Evolutionary conservation across 305 asterid species (phyloP), one percentile per base, ranked within the genome.

Genomic region (Petunia hybrid): DNA sequence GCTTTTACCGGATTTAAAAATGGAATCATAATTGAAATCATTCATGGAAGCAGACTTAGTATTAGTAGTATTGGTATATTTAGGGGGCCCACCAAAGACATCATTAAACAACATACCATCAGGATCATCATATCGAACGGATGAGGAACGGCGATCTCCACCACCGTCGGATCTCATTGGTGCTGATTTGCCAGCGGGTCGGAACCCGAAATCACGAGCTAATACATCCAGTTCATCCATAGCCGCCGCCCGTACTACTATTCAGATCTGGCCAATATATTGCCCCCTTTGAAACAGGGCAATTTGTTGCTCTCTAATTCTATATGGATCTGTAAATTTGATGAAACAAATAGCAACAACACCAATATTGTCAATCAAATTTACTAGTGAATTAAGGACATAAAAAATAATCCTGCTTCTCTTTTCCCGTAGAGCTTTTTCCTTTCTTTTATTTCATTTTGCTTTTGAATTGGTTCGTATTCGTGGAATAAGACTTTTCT

Each of bases 201-300:
- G 90, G 76, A 88, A 85, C 61, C 98, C 98, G 79, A 83, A 91
- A 77, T 91, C 93, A 8, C 97, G 90, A 40, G 92, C 97, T 76
- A 96, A 84, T 83, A 89, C 87, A 83, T 94, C 97, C 78, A 96
- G 91, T 82, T 96, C 98, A 74, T 96, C 99, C 98, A 88, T 79
- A 80, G 79, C 3, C n/a, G 10, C 43, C 10, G 46, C 31, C 31
- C 31, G 31, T 22, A 22, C 31, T 22, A 22, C 31, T 22, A 3
- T 57, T 85, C 85, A 82, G 94, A 92, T 94, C 97, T 85, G 85
- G 76, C 77, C 41, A 67, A 41, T 70, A 81, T 56, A 43, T 48
- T 64, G 81, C 35, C 82, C 87, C 87, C 87, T 81, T 76, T 80
- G 80, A 63, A 82, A 85, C 35, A 83, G 79, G 84, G 80, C 80